Base-by-base conservation (phyloP, 2,329 filamentous ascomycete genomes). In the Beauveria varroae region DNA sequence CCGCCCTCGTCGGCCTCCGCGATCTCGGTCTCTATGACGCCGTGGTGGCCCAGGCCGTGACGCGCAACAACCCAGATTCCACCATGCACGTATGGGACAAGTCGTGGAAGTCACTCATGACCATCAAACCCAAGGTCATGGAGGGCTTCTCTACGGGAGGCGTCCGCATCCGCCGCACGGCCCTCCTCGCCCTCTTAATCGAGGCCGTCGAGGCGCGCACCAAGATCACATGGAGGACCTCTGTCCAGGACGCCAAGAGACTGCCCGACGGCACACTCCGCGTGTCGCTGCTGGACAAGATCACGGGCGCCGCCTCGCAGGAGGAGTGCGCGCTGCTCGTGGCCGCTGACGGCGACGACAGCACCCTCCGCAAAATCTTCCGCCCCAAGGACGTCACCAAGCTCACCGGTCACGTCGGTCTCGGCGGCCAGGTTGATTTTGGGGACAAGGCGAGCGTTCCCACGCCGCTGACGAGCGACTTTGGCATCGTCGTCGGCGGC, bases 321-420 rank as follows among this genome's bases (percentile, higher is more conserved):
- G 44, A 37, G 34, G 56, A 57, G 28, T 74, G 73, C 61, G 75
- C 78, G 63, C 51, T 79, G 16, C 66, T 79, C 3, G 66, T 79
- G 44, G 75, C 71, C 7, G 75, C 76, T 1, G 76, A 78, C 65
- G 76, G 77, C 1, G 68, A 72, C 3, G 68, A 67, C 37, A 77
- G 74, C 65, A 73, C 71, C 64, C 67, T 78, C 10, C 67, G 77
- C 43, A 64, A 65, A 3, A 61, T 60, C 5, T 61, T 79, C 14
- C 67, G 74, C 34, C 74, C 75, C 24, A 64, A 69, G 5, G 73
- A 76, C 63, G 63, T 49, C 5, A 68, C 76, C 41, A 47, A 69
- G 18, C 76, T 71, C 65, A 67, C 70, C 16, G 74, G 75, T 3
- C 68, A 71, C 8, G 65, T 75, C 5, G 68, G 70, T 28, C 67